Evolutionary conservation across 495 filamentous ascomycete species (phyloP).

Genomic region (Tetracladium marchalianum): DNA sequence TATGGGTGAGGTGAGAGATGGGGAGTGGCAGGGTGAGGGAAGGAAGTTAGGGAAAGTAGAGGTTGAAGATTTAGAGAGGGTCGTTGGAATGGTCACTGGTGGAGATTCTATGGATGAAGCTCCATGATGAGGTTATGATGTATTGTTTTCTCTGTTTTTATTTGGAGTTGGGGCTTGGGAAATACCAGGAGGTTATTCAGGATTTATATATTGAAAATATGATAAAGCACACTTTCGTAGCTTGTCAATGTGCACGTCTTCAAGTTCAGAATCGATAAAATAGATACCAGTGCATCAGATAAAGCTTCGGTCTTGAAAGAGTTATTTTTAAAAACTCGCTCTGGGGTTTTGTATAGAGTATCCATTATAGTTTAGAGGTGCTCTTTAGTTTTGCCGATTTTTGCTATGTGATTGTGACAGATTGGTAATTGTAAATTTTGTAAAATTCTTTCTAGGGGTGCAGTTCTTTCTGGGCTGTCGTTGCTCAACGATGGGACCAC

Average conservation of each 20-base stretch:
- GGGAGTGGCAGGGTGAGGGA: slow-evolving; percentile 41
- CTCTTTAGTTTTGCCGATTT: no score
- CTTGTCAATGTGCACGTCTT: background rate
- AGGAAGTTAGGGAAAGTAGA: slow-evolving; percentile 31
- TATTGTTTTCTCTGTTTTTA: background rate
- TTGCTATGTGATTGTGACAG: no score
- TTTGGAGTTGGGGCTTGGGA: slow-evolving; percentile 14
- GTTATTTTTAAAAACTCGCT: no score
- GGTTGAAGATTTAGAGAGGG: slow-evolving; percentile 41
- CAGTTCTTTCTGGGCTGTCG: no score
- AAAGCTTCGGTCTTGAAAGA: no score
- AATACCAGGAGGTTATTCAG: slow-evolving; percentile 17
- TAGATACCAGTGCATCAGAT: no score
- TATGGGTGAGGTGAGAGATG: slow-evolving; percentile 47
- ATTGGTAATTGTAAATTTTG: no score
- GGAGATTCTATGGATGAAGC: slow-evolving; percentile 16
- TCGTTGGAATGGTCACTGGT: slow-evolving; percentile 31
- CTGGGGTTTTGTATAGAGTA: no score
- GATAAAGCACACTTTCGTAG: background rate
- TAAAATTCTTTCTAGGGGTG: no score
- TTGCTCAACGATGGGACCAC: no score
- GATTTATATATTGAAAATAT: background rate
- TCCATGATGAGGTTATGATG: background rate
- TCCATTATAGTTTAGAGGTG: no score
- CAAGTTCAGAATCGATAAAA: background rate